Conservation (phyloP, 139 green algal genomes). For the Closterium sp. region DNA sequence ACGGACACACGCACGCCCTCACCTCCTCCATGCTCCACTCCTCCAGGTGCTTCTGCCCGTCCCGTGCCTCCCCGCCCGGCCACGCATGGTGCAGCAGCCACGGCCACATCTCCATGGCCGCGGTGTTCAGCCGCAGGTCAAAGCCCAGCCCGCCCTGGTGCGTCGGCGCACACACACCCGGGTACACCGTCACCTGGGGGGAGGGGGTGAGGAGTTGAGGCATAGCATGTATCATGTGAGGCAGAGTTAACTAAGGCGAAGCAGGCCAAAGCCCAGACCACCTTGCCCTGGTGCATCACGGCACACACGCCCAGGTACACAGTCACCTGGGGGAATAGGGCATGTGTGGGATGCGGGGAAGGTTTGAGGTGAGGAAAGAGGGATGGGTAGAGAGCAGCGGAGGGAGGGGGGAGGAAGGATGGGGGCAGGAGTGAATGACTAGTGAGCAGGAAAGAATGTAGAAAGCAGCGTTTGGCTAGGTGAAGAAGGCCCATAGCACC, state of each 20-base stretch:
- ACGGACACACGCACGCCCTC: not conserved
- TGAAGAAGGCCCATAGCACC: not conserved
- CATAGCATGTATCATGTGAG: too few species aligned
- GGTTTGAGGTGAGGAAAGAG: too few species aligned
- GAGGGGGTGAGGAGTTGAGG: too few species aligned
- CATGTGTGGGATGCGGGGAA: not conserved
- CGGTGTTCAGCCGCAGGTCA: conserved; percentile 95
- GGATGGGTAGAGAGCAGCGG: too few species aligned
- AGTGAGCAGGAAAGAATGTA: not conserved
- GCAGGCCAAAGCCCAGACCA: conserved; percentile 83
- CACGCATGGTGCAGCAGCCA: conserved; percentile 63
- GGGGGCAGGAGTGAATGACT: conserved; percentile 57
- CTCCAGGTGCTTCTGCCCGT: not conserved
- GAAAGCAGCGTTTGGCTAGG: not conserved
- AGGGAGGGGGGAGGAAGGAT: too few species aligned
- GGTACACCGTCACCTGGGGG: conserved; percentile 53
- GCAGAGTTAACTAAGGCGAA: too few species aligned
- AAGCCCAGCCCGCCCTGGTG: conserved; percentile 93
- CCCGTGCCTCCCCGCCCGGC: not conserved
- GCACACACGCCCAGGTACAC: conserved; percentile 79
- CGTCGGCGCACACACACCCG: conserved; percentile 78
- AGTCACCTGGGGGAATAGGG: not conserved
- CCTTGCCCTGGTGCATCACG: conserved; percentile 74
- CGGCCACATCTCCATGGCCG: conserved; percentile 96
- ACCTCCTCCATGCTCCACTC: not conserved